phyloP scores from a whole-genome alignment of 2,329 filamentous ascomycete genomes.

The Myriosclerotinia curreyana region DNA sequence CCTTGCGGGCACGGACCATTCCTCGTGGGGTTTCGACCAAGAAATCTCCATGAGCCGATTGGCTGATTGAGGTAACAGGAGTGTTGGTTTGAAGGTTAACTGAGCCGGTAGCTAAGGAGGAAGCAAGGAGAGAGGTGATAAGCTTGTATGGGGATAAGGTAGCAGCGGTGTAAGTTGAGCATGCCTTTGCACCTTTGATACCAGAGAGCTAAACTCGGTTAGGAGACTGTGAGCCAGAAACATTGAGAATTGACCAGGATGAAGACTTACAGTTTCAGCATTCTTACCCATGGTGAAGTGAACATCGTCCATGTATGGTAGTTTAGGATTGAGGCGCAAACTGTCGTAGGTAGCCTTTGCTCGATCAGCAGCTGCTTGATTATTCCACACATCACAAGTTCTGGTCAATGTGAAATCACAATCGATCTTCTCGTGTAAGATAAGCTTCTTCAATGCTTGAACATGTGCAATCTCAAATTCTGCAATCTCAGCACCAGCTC shows the following conservation, averaged over 20 bases:
- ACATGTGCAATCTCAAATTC: constrained; percentile 43
- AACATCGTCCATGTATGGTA: constrained; percentile 12
- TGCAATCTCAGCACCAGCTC: constrained; percentile 24
- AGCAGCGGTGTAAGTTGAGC: constrained; percentile 28
- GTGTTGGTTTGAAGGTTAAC: constrained; percentile 54
- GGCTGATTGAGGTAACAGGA: constrained; percentile 40
- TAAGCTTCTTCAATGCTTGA: constrained; percentile 40
- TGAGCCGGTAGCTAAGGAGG: constrained; percentile 43
- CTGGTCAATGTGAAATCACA: constrained; percentile 43
- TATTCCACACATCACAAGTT: constrained; percentile 7
- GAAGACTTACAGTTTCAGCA: constrained; percentile 3
- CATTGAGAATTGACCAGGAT: background rate
- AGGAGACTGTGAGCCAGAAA: background rate
- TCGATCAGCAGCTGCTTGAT: background rate
- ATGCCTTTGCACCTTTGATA: constrained; percentile 30
- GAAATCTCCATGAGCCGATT: constrained; percentile 39
- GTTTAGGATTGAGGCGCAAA: background rate
- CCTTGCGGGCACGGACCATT: constrained; percentile 48
- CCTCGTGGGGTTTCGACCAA: constrained; percentile 54
- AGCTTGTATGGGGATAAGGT: constrained; percentile 58
- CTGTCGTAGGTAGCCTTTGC: background rate
- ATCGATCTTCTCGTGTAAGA: constrained; percentile 42
- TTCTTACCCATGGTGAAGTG: background rate
- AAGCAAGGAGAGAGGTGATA: constrained; percentile 50
- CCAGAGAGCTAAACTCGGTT: constrained; percentile 24